phyloP scores from a whole-genome alignment of 768 basidiomycete genomes.

The Boletus rex-veris region DNA sequence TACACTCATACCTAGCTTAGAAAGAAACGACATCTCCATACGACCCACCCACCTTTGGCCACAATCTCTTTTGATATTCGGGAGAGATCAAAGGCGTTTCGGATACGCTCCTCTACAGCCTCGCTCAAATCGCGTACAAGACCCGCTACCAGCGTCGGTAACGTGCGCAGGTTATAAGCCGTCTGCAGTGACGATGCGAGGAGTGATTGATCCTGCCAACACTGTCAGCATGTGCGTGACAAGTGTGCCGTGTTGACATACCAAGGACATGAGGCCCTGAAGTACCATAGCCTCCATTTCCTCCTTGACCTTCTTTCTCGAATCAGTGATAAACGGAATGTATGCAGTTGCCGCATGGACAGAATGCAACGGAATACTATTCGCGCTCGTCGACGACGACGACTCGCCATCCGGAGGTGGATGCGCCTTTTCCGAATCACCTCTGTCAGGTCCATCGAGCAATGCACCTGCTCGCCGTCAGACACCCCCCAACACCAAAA shows the following conservation, averaged over 20 bases:
- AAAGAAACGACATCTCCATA: background rate
- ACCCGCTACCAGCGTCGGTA: slow-evolving; percentile 78
- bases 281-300: slow-evolving; percentile 94
- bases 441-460: slow-evolving; percentile 41
- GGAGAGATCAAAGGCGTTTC: slow-evolving; percentile 78
- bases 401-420: slow-evolving; percentile 7
- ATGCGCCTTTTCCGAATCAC: background rate
- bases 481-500: too few species aligned
- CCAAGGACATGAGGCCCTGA: slow-evolving; percentile 71
- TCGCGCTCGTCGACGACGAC: slow-evolving; percentile 15
- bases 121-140: slow-evolving; percentile 78
- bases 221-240: too few species aligned
- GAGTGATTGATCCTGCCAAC: slow-evolving; percentile 75
- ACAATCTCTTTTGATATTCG: slow-evolving; percentile 83
- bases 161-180: slow-evolving; percentile 85
- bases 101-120: slow-evolving; percentile 78
- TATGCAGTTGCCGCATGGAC: slow-evolving; percentile 70
- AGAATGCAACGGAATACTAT: slow-evolving; percentile 59
- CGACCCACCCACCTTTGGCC: slow-evolving; percentile 58
- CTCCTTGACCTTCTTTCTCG: slow-evolving; percentile 63
- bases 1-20: background rate
- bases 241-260: slow-evolving; percentile 25
- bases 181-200: slow-evolving; percentile 94
- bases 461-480: slow-evolving; percentile 41
- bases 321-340: slow-evolving; percentile 66